Evolutionary conservation across 495 filamentous ascomycete species (phyloP), one percentile per base, ranked within the genome.

Genomic region (Tuber borchii): DNA sequence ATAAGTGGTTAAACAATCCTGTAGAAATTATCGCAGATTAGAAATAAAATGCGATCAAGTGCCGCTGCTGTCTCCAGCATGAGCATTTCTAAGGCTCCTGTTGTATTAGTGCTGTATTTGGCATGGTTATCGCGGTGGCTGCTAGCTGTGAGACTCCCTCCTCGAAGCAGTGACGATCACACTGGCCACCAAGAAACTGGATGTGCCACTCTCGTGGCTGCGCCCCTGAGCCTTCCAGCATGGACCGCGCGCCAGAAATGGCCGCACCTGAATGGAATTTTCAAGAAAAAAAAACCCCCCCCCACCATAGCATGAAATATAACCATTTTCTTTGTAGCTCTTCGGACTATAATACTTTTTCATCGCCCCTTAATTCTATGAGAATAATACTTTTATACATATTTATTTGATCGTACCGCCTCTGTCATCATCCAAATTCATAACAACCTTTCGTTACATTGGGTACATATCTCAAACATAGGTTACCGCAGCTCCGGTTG

Each of bases 401-500:
- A 34, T 34, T 65, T 14, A 65, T 65, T 31, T 34, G 14, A 6
- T 6, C 56, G 1, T 17, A 31, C 31, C 6, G 56, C 56, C 7
- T 34, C n/a, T 3, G 51, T 61, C 14, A 12, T n/a, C 51, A 12
- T 26, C 56, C 56, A 34, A 16, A n/a, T 26, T 61, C 26, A 65
- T 14, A 65, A 14, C n/a, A 61, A 31, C 9, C 22, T n/a, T 56
- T n/a, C 12, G 51, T 26, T 61, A 3, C 51, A 61, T 61, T 16
- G 51, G 51, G 31, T 34, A 65, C 56, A 65, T 65, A 34, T 65
- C 56, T 65, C 56, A 65, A 65, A 65, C 56, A 65, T 65, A 61
- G n/a, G 1, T 7, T 34, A 65, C 56, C 56, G 31, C 56, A 65
- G 26, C 56, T 61, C 51, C 56, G 26, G 56, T 65, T 65, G 56